These are phyloP conservation scores for Talaromyces sp. DNA, from an alignment of 2,329 filamentous ascomycete species.

Conservation along the genomic window DNA sequence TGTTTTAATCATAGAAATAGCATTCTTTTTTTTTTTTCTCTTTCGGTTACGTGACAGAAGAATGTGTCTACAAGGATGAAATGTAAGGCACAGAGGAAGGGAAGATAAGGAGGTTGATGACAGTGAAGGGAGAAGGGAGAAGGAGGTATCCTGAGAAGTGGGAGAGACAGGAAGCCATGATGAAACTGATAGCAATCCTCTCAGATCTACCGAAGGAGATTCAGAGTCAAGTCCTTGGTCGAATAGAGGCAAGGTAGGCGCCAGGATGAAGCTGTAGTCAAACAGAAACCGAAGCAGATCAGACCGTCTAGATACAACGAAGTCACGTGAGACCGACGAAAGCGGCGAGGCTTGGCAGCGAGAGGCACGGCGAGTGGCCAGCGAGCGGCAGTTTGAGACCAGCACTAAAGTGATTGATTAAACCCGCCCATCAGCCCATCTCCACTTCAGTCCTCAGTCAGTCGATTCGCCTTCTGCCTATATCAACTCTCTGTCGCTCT, in stretches of 20 bases:
- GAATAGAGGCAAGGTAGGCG: not conserved
- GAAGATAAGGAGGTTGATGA: not conserved
- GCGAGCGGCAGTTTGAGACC: not conserved
- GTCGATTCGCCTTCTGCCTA: conserved; percentile 11
- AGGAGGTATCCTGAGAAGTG: not conserved
- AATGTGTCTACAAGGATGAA: not conserved
- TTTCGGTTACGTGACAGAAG: not conserved
- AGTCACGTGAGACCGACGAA: conserved; percentile 11
- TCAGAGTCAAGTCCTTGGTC: not conserved
- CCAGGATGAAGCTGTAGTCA: not conserved
- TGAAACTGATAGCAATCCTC: not conserved
- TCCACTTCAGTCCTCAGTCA: not conserved
- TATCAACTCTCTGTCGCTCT: not conserved
- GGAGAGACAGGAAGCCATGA: not conserved
- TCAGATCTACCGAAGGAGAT: not conserved
- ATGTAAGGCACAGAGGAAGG: not conserved
- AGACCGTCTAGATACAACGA: not conserved
- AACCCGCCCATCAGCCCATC: not conserved
- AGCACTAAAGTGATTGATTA: too few relatives aligned
- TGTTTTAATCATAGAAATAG: not conserved
- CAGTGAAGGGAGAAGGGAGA: not conserved
- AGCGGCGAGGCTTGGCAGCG: conserved; percentile 3
- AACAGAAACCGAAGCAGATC: not conserved
- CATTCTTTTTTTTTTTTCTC: not conserved
- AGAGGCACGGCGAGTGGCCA: not conserved